These are phyloP conservation scores for Sordariomycetes sp. DNA, from an alignment of 2,329 filamentous ascomycete species.

Conservation along the genomic window DNA sequence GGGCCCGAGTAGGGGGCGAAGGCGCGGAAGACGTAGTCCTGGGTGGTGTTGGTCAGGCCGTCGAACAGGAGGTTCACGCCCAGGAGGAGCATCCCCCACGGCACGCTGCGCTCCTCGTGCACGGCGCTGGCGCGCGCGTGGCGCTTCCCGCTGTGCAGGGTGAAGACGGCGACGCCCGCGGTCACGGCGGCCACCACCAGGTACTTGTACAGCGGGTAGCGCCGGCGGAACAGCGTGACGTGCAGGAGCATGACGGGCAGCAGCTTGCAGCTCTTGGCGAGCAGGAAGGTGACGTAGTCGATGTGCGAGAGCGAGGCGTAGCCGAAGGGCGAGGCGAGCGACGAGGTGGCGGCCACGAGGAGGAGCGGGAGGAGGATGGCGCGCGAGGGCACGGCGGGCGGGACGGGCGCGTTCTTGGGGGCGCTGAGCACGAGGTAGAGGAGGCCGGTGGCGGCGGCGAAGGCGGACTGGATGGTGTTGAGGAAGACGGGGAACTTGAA, in stretches of 20 bases:
- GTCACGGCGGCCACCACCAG: slow-evolving; percentile 86
- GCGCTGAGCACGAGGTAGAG: slow-evolving; percentile 67
- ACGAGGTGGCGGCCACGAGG: slow-evolving; percentile 78
- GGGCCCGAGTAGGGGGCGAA: slow-evolving; percentile 79
- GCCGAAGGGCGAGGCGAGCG: slow-evolving; percentile 88
- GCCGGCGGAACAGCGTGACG: slow-evolving; percentile 77
- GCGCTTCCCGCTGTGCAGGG: slow-evolving; percentile 62
- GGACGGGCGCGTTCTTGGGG: slow-evolving; percentile 25
- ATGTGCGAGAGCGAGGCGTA: slow-evolving; percentile 88
- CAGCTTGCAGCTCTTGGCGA: slow-evolving; percentile 96
- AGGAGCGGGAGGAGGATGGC: slow-evolving; percentile 68
- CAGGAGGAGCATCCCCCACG: slow-evolving; percentile 75
- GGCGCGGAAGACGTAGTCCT: slow-evolving; percentile 81
- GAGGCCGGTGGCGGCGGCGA: slow-evolving; percentile 74
- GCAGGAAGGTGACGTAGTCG: slow-evolving; percentile 95
- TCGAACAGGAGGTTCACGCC: slow-evolving; percentile 89
- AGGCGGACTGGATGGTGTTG: slow-evolving; percentile 88
- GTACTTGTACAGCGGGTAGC: slow-evolving; percentile 95
- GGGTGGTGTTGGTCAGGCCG: slow-evolving; percentile 89
- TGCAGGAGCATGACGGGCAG: slow-evolving; percentile 98
- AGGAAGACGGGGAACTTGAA: slow-evolving; percentile 94
- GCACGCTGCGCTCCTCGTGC: slow-evolving; percentile 45
- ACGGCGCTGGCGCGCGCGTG: slow-evolving; percentile 27
- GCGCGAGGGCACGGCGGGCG: slow-evolving; percentile 65
- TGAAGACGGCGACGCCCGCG: slow-evolving; percentile 87